Base-by-base conservation (phyloP, 495 filamentous ascomycete species). In the Tuber melanosporum region DNA sequence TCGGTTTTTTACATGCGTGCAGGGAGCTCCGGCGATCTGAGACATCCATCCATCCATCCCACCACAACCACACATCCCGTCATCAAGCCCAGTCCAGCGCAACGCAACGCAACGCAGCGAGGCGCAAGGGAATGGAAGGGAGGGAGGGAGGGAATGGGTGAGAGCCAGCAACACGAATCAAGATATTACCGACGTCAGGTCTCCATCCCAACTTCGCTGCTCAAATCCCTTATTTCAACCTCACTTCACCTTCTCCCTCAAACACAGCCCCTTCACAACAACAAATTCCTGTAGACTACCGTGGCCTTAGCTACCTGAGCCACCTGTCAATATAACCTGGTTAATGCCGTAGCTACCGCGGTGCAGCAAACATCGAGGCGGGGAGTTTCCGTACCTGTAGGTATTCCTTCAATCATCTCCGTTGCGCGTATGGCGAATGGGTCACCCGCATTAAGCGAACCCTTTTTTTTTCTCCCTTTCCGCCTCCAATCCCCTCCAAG, bases 1-100 rank as follows among this genome's bases (percentile, higher is more conserved):
- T n/a, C 9, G n/a, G 15, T 32, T 62, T 62, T 62, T 62, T 62
- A 32, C 52, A 62, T 62, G 52, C 73, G 78, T 80, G 78, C 78
- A 80, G 78, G 78, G 78, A 77, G 78, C 52, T 32, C 78, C 78
- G 73, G 77, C 78, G 78, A 80, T 80, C 78, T 80, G 77, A 80
- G 78, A 80, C 78, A 80, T 39, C 74, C 77, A 80, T 75, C 73
- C 78, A 79, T 52, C 49, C 47, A 47, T 20, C 46, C 47, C 47
- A 52, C 49, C 77, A 75, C 69, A 57, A 73, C 74, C 77, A 76
- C 74, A 26, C 71, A 66, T 75, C 72, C 77, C 42, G 73, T 76
- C 78, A 79, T 78, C 77, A 32, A 62, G 26, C 52, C 52, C 52
- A 79, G 73, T 73, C 47, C 73, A 75, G 76, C 66, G 75, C 32